A percentile compares a stretch with the other conserved stretches of the same genome.
Conservation (phyloP, 1,284 basidiomycete species). For the Cutaneotrichosporon cutaneum region DNA sequence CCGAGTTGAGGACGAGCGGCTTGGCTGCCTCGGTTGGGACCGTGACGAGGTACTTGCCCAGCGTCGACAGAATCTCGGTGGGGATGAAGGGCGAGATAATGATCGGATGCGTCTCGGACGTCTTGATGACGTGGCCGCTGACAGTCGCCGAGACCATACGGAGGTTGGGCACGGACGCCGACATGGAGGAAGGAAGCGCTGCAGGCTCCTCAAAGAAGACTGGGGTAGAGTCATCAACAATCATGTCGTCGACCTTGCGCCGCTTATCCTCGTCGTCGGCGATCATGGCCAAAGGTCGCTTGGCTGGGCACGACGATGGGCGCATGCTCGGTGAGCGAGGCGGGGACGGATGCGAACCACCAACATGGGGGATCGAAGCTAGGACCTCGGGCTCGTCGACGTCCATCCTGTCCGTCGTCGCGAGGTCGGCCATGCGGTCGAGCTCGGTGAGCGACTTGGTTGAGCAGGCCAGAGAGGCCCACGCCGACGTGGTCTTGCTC, state of each 20-base stretch:
- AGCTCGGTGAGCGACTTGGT: slow-evolving; percentile 32
- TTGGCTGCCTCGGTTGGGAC: slow-evolving; percentile 21
- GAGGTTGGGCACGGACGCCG: slow-evolving; percentile 35
- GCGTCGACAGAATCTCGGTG: slow-evolving; percentile 34
- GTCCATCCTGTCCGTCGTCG: slow-evolving; percentile 39
- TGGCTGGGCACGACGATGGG: slow-evolving; percentile 44
- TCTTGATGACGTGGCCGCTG: slow-evolving; percentile 57
- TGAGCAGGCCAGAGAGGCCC: slow-evolving; percentile 21
- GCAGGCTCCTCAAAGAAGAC: slow-evolving; percentile 21
- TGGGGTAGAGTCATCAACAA: slow-evolving; percentile 30
- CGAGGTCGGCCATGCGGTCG: slow-evolving; percentile 33
- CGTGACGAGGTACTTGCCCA: slow-evolving; percentile 37
- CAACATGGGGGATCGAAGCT: slow-evolving; percentile 19
- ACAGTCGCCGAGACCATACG: slow-evolving; percentile 20
- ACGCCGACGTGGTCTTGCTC: slow-evolving; percentile 23
- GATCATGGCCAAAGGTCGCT: slow-evolving; percentile 29
- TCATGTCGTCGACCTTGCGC: slow-evolving; percentile 44
- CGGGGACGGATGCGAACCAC: slow-evolving; percentile 16
- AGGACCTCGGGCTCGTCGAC: slow-evolving; percentile 28
- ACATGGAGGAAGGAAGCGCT: slow-evolving; percentile 25
- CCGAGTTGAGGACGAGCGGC: slow-evolving; percentile 34
- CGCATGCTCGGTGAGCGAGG: slow-evolving; percentile 16
- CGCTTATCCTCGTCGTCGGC: slow-evolving; percentile 46
- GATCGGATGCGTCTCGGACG: slow-evolving; percentile 78
- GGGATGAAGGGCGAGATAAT: slow-evolving; percentile 60